These are phyloP conservation scores for Amaranthus palmeri DNA, from an alignment of 148 eudicot genomes.

Conservation along the genomic window DNA sequence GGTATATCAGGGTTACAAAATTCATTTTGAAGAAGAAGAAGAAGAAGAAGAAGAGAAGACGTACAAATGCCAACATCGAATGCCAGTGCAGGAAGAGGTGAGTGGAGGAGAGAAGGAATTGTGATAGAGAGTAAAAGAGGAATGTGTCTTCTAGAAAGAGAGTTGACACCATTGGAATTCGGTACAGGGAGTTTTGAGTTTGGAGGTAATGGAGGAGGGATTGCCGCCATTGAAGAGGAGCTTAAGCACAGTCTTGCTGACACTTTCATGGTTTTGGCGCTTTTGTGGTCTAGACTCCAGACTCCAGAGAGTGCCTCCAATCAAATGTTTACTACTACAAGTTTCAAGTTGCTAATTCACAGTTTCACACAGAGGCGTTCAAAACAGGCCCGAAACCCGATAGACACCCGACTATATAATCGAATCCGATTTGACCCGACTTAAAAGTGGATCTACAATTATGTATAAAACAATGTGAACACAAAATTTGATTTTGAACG, in stretches of 20 bases:
- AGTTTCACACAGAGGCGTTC: no score
- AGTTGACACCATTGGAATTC: neutral
- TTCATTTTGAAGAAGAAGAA: neutral
- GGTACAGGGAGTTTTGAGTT: neutral
- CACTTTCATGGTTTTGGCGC: neutral
- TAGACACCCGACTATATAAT: no score
- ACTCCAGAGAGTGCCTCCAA: no score
- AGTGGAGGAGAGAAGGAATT: neutral
- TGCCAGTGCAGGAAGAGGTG: slow-evolving; percentile 30
- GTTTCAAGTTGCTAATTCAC: no score
- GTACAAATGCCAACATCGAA: slow-evolving; percentile 51
- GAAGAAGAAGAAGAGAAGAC: neutral
- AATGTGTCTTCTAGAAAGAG: slow-evolving; percentile 36
- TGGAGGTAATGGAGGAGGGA: neutral
- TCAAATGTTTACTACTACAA: no score
- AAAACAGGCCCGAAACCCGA: no score
- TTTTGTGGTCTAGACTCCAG: neutral
- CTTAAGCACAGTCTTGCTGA: neutral
- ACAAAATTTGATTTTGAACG: no score
- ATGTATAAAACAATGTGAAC: no score
- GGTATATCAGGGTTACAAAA: neutral
- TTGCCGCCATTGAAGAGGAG: neutral
- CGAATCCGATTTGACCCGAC: no score
- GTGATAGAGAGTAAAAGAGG: slow-evolving; percentile 32
- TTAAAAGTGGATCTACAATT: no score